Conservation (phyloP, 1,284 basidiomycete species). For the Cerrena zonata region DNA sequence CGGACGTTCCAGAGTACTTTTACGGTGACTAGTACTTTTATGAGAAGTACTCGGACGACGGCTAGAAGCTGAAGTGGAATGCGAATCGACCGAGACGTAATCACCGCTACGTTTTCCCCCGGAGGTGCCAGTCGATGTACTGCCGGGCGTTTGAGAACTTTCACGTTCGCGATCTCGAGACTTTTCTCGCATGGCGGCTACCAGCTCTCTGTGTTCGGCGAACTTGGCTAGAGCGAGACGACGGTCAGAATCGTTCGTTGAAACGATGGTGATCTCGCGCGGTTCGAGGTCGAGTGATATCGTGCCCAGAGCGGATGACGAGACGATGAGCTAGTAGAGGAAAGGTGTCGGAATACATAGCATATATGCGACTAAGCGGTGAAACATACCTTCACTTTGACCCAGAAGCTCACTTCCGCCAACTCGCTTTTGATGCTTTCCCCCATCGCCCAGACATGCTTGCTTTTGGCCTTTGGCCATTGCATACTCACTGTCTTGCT, state of each 20-base stretch:
- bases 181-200: slow-evolving; percentile 10
- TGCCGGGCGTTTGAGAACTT: neutral
- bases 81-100: neutral
- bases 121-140: neutral
- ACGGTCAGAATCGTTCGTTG: slow-evolving; percentile 65
- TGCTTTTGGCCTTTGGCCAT: slow-evolving; percentile 65
- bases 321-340: slow-evolving; percentile 49
- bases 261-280: slow-evolving; percentile 57
- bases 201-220: slow-evolving; percentile 36
- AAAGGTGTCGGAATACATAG: no score
- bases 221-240: slow-evolving; percentile 60
- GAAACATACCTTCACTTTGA: slow-evolving; percentile 56
- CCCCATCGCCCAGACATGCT: slow-evolving; percentile 68
- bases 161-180: neutral
- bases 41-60: neutral
- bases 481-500: slow-evolving; percentile 60
- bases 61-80: neutral
- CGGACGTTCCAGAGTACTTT: neutral
- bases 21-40: neutral
- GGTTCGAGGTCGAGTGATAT: slow-evolving; percentile 66
- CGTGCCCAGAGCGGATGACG: slow-evolving; percentile 45
- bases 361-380: no score
- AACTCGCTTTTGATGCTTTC: slow-evolving; percentile 65
- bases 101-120: neutral
- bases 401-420: slow-evolving; percentile 63